Conservation (phyloP, 164 flowering plant species). For the Malania oleifera region DNA sequence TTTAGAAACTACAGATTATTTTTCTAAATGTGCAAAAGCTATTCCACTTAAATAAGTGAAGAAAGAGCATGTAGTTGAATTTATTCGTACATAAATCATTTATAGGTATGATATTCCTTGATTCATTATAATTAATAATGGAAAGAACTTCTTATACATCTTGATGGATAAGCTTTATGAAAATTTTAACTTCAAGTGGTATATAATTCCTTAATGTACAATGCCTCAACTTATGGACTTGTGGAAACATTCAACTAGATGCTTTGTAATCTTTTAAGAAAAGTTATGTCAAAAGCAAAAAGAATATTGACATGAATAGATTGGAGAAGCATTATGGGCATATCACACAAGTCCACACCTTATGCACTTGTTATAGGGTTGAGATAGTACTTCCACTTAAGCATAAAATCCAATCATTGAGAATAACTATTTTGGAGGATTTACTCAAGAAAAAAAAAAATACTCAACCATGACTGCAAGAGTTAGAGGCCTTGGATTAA, state of each 20-base stretch:
- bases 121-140: too few relatives aligned
- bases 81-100: conserved; percentile 2
- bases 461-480: neutral
- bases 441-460: neutral
- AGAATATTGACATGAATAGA: conserved; percentile 12
- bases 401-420: conserved; percentile 3
- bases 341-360: conserved; percentile 12
- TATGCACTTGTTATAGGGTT: conserved; percentile 7
- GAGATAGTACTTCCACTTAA: conserved; percentile 2
- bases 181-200: conserved; percentile 7
- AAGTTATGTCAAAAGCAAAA: neutral
- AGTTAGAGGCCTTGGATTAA: conserved; percentile 12
- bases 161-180: conserved; percentile 4
- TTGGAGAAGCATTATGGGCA: conserved; percentile 13
- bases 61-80: conserved; percentile 6
- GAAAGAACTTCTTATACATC: neutral
- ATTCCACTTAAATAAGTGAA: neutral
- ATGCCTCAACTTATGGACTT: conserved; percentile 8
- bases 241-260: conserved; percentile 16
- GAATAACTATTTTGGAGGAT: conserved; percentile 8
- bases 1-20: too few relatives aligned
- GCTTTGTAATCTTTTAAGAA: conserved; percentile 9
- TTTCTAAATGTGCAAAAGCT: conserved; percentile 18
- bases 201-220: conserved; percentile 13
- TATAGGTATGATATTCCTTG: conserved; percentile 7